Evolutionary conservation across 192 early-diverging fungal genomes (phyloP).

Genomic region (Cetraspora pellucida): DNA sequence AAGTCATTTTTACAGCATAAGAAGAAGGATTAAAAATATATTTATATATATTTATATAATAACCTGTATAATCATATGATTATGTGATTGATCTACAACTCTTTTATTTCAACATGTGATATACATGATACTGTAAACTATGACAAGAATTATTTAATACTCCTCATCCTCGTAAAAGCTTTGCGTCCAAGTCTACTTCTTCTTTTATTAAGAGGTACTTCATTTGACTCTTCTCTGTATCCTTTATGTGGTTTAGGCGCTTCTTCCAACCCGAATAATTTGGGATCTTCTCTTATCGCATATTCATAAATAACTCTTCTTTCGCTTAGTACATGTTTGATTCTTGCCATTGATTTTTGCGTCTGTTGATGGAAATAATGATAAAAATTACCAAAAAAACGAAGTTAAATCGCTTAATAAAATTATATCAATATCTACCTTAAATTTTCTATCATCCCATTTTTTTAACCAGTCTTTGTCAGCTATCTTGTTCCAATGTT

Average conservation of each 20-base stretch:
- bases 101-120: no score
- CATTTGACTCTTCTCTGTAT: background rate
- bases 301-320: constrained; percentile 67
- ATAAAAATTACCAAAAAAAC: constrained; percentile 1
- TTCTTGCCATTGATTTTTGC: constrained; percentile 82
- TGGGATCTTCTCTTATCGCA: constrained; percentile 40
- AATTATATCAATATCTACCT: background rate
- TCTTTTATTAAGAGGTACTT: no score
- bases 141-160: no score
- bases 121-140: no score
- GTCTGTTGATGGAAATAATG: constrained; percentile 51
- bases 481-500: background rate
- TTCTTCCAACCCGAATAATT: constrained; percentile 9
- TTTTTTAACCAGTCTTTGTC: background rate
- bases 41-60: no score
- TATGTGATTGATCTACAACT: no score
- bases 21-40: no score
- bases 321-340: constrained; percentile 79
- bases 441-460: constrained; percentile 8
- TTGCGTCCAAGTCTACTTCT: no score
- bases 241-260: constrained; percentile 6
- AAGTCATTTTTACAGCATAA: constrained; percentile 17
- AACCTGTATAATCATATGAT: no score
- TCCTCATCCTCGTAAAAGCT: no score
- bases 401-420: background rate